Evolutionary conservation across 2,329 filamentous ascomycete genomes (phyloP), one percentile per base, ranked within the genome.

Genomic region (Shiraia bambusicola): DNA sequence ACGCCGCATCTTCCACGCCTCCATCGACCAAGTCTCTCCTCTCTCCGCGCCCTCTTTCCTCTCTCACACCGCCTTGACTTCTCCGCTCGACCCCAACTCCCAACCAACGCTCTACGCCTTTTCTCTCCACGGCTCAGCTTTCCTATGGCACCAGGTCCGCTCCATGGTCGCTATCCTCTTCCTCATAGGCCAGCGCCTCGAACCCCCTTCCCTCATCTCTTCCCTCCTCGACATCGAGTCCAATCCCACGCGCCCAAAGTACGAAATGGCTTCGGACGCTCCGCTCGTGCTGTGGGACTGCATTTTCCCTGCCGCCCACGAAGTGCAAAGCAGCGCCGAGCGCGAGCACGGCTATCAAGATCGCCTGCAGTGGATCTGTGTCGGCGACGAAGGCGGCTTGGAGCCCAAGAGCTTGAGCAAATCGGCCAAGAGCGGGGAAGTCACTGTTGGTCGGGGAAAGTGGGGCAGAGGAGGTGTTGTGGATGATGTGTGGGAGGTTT

Each of bases 111-210:
- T 96, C 11, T 97, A 94, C 72, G 84, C 86, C 48, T 94, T 98
- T 69, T 84, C 86, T 43, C 83, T 98, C 28, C 83, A 91, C 54
- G 93, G 93, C 14, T 90, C 87, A 6, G 93, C 91, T 2, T 98
- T 98, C 69, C 73, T 98, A 33, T 98, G 93, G 93, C 93, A 98
- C 71, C 93, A 98, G 72, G 94, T 98, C 54, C 84, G 93, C 16
- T 88, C 92, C 72, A 91, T 98, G 81, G 84, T 94, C n/a, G 82
- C 85, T 12, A 76, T 97, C 6, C 75, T 98, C n/a, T 97, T 98
- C 73, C 76, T 93, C 9, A 83, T 97, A 7, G 93, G 88, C 19
- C 93, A 98, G 71, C 83, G 89, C 0, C 79, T 95, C 12, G 93
- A 98, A 67, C 65, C 76, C 19, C 86, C 91, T 0, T 79, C 79